Percentiles rank a stretch among this genome's conserved stretches.
Evolutionary conservation across 1,139 yeast species (phyloP).

Genomic region (Meyerozyma guilliermondii): DNA sequence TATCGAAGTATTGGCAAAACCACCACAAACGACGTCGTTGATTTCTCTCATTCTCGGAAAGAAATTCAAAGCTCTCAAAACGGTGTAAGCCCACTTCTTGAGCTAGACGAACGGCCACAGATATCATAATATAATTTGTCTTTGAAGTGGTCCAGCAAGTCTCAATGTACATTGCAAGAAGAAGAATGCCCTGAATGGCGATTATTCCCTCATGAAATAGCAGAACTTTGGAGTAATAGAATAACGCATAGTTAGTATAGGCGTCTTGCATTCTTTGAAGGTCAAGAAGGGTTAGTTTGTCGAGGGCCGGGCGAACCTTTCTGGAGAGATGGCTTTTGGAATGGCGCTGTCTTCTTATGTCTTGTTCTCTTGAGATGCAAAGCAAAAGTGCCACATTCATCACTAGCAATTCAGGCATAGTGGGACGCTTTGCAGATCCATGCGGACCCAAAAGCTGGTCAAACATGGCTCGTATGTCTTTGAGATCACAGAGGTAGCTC

Average conservation of each 20-base stretch:
- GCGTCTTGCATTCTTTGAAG: conserved; percentile 18
- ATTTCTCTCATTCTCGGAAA: conserved; percentile 32
- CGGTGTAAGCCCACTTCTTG: conserved; percentile 66
- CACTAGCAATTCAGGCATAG: conserved; percentile 10
- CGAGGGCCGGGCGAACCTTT: conserved; percentile 1
- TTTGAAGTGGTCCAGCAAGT: conserved; percentile 38
- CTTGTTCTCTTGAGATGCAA: conserved; percentile 5
- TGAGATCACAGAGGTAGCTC: conserved; percentile 4
- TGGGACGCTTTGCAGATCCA: conserved; percentile 1
- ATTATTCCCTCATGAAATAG: conserved; percentile 47
- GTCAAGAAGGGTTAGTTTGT: conserved; percentile 2
- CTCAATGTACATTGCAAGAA: conserved; percentile 43
- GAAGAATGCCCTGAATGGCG: conserved; percentile 45
- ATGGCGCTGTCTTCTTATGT: neutral
- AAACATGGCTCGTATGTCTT: conserved; percentile 5
- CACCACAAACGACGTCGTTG: conserved; percentile 49
- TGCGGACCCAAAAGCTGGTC: conserved; percentile 1
- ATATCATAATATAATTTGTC: conserved; percentile 37
- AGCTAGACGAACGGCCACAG: conserved; percentile 55
- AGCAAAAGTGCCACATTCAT: conserved; percentile 10
- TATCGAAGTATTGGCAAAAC: conserved; percentile 50
- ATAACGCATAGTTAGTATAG: conserved; percentile 34
- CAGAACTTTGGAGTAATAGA: conserved; percentile 43
- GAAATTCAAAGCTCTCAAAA: conserved; percentile 39
- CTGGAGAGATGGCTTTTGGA: neutral